Evolutionary conservation across 495 filamentous ascomycete species (phyloP), one percentile per base, ranked within the genome.

Genomic region (Xeromyces bisporus): DNA sequence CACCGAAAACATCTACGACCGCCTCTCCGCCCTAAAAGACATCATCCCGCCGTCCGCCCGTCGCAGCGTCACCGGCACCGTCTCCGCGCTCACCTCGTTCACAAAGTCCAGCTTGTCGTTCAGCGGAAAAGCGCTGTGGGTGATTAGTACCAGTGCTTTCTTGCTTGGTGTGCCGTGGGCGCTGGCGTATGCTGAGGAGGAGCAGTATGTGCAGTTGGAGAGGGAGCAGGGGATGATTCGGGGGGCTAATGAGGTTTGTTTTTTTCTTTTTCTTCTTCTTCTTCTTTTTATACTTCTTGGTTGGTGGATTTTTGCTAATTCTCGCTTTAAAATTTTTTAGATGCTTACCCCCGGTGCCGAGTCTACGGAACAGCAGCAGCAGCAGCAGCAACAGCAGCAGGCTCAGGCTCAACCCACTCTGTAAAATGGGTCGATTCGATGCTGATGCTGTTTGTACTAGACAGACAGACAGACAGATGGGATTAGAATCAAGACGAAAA

Each of bases 171-270:
- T 96, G 29, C 91, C 89, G 15, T 96, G 78, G 67, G 82, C 83
- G 33, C 66, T 99, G 36, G 84, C 85, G 26, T 83, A 80, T 56
- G 72, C 77, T 31, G 91, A 99, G 64, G 89, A 99, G 58, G 85
- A 94, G 66, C 77, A 91, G 64, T 69, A 89, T 48, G 62, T 81
- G 36, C 87, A 93, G 67, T 84, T 89, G 83, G 89, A 96, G 71
- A 75, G 80, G 57, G 87, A 94, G 65, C 78, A 86, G 75, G 73
- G 76, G 55, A 87, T 92, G 80, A 86, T 92, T 69, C 71, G 81
- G 67, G 71, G 74, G 53, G 80, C 67, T 35, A 71, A 71, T 46
- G 70, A 77, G 59, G 73, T 75, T 54, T 44, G 69, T 64, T 34
- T 38, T 36, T 8, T 26, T 13, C 25, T n/a, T 4, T 27, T 31